A percentile compares a stretch with the other conserved stretches of the same genome.
Evolutionary conservation across 129 eudicot genomes (phyloP).

Genomic region (Artemisia argyi): DNA sequence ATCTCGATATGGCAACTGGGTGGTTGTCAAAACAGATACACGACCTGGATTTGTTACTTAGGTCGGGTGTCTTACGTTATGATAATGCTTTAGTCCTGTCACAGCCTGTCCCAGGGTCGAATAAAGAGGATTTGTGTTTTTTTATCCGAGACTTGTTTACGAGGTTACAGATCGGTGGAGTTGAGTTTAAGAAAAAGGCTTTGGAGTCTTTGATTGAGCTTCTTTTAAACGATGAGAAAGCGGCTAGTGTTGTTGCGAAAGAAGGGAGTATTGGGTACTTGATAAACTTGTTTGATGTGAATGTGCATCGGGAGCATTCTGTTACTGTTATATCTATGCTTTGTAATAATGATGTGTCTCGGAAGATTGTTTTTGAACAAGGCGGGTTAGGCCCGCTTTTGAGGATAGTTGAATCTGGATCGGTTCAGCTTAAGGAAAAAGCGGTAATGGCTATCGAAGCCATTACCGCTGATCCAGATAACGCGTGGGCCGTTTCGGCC

Average conservation of each 20-base stretch:
- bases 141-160: slow-evolving; percentile 70
- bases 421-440: slow-evolving; percentile 54
- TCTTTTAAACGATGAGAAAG: slow-evolving; percentile 48
- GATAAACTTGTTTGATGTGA: slow-evolving; percentile 57
- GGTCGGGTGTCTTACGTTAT: slow-evolving; percentile 79
- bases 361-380: slow-evolving; percentile 67
- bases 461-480: slow-evolving; percentile 69
- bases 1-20: slow-evolving; percentile 82
- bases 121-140: slow-evolving; percentile 55
- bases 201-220: slow-evolving; percentile 62
- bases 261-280: slow-evolving; percentile 61
- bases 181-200: slow-evolving; percentile 70
- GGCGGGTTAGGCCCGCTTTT: slow-evolving; percentile 81
- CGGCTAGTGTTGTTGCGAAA: slow-evolving; percentile 49
- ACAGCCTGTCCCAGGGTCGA: slow-evolving; percentile 54
- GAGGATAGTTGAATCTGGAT: slow-evolving; percentile 61
- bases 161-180: slow-evolving; percentile 79
- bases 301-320: slow-evolving; percentile 55
- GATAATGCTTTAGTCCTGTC: slow-evolving; percentile 78
- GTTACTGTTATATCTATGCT: slow-evolving; percentile 55
- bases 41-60: slow-evolving; percentile 68
- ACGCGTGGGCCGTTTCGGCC: slow-evolving; percentile 85
- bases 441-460: slow-evolving; percentile 75
- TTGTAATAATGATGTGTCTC: slow-evolving; percentile 48
- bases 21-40: slow-evolving; percentile 66